These are phyloP conservation scores for Primulina tabacum DNA, from an alignment of 257 asterid genomes.

Conservation along the genomic window DNA sequence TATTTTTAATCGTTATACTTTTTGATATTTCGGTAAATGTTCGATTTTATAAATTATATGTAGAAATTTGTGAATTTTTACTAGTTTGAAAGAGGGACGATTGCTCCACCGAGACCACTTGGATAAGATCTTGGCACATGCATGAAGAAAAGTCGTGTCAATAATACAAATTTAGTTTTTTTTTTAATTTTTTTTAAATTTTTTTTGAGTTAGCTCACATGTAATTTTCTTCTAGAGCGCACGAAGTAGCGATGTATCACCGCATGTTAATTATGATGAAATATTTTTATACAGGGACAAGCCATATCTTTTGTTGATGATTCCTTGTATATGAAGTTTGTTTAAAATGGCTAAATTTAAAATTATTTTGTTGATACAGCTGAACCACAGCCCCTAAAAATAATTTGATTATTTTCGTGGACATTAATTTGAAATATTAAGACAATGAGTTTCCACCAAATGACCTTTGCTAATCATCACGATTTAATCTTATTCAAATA, in stretches of 20 bases:
- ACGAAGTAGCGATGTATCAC: not conserved
- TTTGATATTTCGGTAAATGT: no score
- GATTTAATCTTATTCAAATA: no score
- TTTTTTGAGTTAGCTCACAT: conserved; percentile 2
- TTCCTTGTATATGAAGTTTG: not conserved
- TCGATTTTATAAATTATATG: no score
- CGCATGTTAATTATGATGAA: not conserved
- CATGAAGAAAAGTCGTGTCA: no score
- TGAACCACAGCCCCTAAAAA: not conserved
- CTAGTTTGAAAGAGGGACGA: not conserved
- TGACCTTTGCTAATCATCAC: no score
- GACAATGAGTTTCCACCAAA: not conserved
- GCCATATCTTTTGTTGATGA: no score
- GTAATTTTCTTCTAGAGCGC: conserved; percentile 3
- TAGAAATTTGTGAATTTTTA: not conserved
- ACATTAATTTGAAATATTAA: not conserved
- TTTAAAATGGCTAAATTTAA: no score
- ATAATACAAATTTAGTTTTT: no score
- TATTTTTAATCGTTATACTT: no score
- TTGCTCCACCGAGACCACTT: not conserved
- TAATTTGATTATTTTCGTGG: not conserved
- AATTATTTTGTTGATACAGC: not conserved
- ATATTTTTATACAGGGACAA: not conserved
- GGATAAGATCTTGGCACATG: not conserved
- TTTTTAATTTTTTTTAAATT: no score